These are phyloP conservation scores for Penicillium parvum DNA, from an alignment of 495 filamentous ascomycete species.

Conservation along the genomic window DNA sequence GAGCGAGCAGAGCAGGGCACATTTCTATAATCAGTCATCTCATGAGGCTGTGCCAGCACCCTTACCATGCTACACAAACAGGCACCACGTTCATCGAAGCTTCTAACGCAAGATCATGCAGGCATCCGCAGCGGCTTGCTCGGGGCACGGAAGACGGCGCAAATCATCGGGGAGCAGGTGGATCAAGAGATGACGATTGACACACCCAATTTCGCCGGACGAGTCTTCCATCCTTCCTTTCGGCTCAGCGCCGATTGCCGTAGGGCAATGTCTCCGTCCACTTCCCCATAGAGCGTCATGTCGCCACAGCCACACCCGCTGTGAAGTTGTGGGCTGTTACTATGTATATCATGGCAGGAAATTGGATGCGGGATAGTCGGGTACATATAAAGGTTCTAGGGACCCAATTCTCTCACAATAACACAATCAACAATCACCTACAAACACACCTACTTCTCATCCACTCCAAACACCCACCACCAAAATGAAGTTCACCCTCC, in stretches of 20 bases:
- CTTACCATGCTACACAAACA: too few relatives aligned
- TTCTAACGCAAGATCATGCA: too few relatives aligned
- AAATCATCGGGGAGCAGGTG: too few relatives aligned
- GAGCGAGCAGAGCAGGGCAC: too few relatives aligned
- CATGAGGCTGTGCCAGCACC: too few relatives aligned
- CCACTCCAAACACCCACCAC: background rate
- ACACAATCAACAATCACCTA: background rate
- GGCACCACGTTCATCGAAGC: too few relatives aligned
- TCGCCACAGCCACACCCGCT: slow-evolving; percentile 9
- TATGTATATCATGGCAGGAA: slow-evolving; percentile 10
- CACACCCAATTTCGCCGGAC: too few relatives aligned
- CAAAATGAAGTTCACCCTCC: slow-evolving; percentile 28
- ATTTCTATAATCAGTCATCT: too few relatives aligned
- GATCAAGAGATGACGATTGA: too few relatives aligned
- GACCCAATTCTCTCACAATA: background rate
- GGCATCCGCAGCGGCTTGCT: too few relatives aligned
- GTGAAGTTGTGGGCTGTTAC: slow-evolving; percentile 6
- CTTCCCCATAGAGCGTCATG: slow-evolving; percentile 7
- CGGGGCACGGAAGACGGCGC: too few relatives aligned
- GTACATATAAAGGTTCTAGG: background rate
- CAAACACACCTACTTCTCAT: background rate
- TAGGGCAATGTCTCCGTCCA: slow-evolving; percentile 1
- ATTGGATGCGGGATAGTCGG: background rate
- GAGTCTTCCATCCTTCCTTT: too few relatives aligned
- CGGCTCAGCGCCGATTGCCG: slow-evolving; percentile 8